phyloP scores from a whole-genome alignment of 352 stramenopile genomes.

The Phytophthora ramorum region DNA sequence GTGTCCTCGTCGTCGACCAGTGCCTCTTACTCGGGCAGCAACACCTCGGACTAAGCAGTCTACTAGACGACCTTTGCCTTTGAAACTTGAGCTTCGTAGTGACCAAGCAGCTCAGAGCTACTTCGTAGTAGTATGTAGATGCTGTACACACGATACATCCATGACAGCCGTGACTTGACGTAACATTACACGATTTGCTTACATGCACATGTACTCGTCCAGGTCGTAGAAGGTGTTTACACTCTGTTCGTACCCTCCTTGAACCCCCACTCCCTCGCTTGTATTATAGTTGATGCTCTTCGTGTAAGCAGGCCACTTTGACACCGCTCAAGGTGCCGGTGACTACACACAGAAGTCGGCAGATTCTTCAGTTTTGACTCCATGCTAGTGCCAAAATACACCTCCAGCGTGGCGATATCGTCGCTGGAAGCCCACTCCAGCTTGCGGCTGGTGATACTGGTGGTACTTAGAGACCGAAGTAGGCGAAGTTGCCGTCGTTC shows the following conservation, averaged over 20 bases:
- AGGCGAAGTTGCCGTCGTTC: too few species aligned
- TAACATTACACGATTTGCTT: conserved; percentile 38
- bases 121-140: background rate
- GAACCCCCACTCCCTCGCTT: conserved; percentile 36
- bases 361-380: conserved; percentile 15
- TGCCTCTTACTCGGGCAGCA: conserved; percentile 2
- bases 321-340: conserved; percentile 13
- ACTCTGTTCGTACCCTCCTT: conserved; percentile 38
- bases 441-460: too few species aligned
- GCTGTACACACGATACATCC: conserved; percentile 12
- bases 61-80: background rate
- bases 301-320: too few species aligned
- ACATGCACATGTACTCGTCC: conserved; percentile 50
- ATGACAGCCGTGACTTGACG: conserved; percentile 40
- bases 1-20: background rate
- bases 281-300: conserved; percentile 46
- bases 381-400: too few species aligned
- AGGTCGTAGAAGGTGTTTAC: conserved; percentile 34
- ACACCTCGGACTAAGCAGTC: background rate
- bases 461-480: too few species aligned
- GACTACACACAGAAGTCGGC: conserved; percentile 4
- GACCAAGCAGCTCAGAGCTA: background rate
- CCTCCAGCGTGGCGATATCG: too few species aligned
- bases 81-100: background rate
- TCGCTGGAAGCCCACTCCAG: too few species aligned